A percentile compares a stretch with the other conserved stretches of the same genome.
Evolutionary conservation across 768 basidiomycete genomes (phyloP).

Genomic region (Suillus hirtellus): DNA sequence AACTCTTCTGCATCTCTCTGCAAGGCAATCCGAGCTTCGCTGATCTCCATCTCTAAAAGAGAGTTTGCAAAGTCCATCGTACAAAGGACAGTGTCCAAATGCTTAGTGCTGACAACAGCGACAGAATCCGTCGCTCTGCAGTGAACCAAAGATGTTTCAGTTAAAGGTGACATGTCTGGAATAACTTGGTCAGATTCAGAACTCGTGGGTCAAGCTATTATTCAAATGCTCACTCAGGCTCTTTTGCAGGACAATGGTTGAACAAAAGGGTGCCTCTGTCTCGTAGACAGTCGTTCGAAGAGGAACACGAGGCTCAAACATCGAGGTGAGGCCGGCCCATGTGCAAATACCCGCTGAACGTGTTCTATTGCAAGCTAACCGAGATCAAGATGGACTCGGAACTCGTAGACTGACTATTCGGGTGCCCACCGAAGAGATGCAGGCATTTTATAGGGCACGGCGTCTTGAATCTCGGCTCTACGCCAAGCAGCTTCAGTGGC

Average conservation of each 20-base stretch:
- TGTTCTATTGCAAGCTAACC: slow-evolving; percentile 1
- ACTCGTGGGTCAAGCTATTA: background rate
- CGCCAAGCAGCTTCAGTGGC: background rate
- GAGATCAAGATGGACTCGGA: background rate
- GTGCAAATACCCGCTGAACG: background rate
- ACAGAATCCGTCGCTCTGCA: background rate
- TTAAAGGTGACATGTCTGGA: background rate
- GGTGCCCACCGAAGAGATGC: background rate
- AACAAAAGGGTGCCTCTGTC: background rate
- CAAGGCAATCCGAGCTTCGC: background rate
- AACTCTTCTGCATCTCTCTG: slow-evolving; percentile 3
- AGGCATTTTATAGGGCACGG: too few relatives aligned
- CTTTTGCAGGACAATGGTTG: background rate
- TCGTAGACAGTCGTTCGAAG: background rate
- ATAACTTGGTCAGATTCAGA: background rate
- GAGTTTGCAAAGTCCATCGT: background rate
- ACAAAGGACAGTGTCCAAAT: background rate
- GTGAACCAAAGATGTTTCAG: background rate
- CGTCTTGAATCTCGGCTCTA: background rate
- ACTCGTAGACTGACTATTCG: background rate
- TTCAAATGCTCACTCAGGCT: background rate
- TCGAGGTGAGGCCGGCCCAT: background rate
- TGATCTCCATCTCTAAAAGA: background rate
- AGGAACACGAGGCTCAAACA: background rate
- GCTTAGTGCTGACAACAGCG: background rate